Conservation (phyloP, 2,329 filamentous ascomycete genomes). For the Davidsoniella neocaledoniae region DNA sequence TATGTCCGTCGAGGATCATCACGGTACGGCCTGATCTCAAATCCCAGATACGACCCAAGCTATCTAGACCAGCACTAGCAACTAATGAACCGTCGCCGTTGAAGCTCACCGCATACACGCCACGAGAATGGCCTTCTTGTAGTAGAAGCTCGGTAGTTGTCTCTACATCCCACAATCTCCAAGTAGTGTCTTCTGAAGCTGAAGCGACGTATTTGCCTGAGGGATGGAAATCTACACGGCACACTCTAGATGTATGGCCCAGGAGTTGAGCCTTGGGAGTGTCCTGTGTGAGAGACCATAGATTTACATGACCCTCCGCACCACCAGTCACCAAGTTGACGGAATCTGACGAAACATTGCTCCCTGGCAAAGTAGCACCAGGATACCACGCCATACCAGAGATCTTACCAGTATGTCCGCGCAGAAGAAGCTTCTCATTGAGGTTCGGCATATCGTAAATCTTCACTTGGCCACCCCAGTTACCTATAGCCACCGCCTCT, state of each 20-base stretch:
- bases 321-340: slow-evolving; percentile 85
- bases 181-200: slow-evolving; percentile 89
- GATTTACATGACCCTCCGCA: slow-evolving; percentile 69
- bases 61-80: slow-evolving; percentile 84
- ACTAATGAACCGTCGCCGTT: slow-evolving; percentile 81
- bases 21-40: slow-evolving; percentile 79
- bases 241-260: slow-evolving; percentile 76
- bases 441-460: slow-evolving; percentile 71
- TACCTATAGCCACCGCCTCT: slow-evolving; percentile 70
- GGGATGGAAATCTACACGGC: slow-evolving; percentile 85
- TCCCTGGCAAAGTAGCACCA: slow-evolving; percentile 54
- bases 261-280: slow-evolving; percentile 68
- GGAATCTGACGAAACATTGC: slow-evolving; percentile 51
- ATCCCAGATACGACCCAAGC: slow-evolving; percentile 92
- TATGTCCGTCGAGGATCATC: slow-evolving; percentile 79
- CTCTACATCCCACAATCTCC: slow-evolving; percentile 89
- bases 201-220: slow-evolving; percentile 81
- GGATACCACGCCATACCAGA: slow-evolving; percentile 87
- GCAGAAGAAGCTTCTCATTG: slow-evolving; percentile 55
- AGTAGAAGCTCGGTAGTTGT: slow-evolving; percentile 69
- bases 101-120: slow-evolving; percentile 81
- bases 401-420: slow-evolving; percentile 77
- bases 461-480: slow-evolving; percentile 82
- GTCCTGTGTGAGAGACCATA: slow-evolving; percentile 81
- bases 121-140: slow-evolving; percentile 88